Evolutionary conservation across 2,329 filamentous ascomycete genomes (phyloP).

Genomic region (Ilyonectria sp.): DNA sequence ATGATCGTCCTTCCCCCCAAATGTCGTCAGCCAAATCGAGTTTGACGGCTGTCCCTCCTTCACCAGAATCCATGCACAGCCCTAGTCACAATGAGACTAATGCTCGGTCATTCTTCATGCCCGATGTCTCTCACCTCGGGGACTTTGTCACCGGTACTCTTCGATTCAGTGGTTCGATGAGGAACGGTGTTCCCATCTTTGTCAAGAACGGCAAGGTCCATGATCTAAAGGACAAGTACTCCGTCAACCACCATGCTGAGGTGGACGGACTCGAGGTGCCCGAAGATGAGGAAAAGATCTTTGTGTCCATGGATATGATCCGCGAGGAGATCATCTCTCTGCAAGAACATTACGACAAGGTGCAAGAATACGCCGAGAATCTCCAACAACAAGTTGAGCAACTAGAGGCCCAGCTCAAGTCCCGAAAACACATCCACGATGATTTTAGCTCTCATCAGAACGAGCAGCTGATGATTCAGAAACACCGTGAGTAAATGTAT

Average conservation of each 20-base stretch:
- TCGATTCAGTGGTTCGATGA: conserved; percentile 64
- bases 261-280: conserved; percentile 67
- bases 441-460: conserved; percentile 61
- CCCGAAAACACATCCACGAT: conserved; percentile 59
- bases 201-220: conserved; percentile 68
- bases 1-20: conserved; percentile 51
- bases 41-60: conserved; percentile 58
- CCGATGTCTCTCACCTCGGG: conserved; percentile 68
- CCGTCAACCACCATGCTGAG: conserved; percentile 59
- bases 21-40: conserved; percentile 59
- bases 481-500: conserved; percentile 65
- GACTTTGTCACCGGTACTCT: conserved; percentile 71
- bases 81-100: conserved; percentile 59
- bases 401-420: conserved; percentile 65
- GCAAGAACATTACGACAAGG: conserved; percentile 69
- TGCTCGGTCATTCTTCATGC: conserved; percentile 68
- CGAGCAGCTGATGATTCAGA: conserved; percentile 65
- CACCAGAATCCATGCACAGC: conserved; percentile 53
- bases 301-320: conserved; percentile 75
- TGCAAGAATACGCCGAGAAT: conserved; percentile 68
- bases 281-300: conserved; percentile 70
- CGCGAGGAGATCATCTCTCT: conserved; percentile 70
- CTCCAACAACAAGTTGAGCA: conserved; percentile 67
- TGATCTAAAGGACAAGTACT: conserved; percentile 56
- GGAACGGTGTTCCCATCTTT: conserved; percentile 69